These are phyloP conservation scores for Biscutella laevigata DNA, from an alignment of 441 rosid species.

Conservation along the genomic window DNA sequence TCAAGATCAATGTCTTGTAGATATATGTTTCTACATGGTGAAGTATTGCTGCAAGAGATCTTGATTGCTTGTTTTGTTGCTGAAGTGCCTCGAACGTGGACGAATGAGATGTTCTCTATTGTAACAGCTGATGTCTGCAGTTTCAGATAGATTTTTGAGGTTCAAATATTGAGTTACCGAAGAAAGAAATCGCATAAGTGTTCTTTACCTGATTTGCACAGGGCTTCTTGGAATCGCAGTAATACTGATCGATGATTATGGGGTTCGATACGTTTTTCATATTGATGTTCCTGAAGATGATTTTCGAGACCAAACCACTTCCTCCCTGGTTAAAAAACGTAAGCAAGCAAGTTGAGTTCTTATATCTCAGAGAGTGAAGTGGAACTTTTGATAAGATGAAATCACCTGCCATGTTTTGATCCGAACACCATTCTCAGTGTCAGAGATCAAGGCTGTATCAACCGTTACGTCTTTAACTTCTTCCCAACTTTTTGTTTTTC, in stretches of 20 bases:
- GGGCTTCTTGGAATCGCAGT: conserved; percentile 63
- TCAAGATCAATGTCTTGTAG: conserved; percentile 58
- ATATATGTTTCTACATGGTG: conserved; percentile 50
- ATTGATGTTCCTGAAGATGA: conserved; percentile 47
- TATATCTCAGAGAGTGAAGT: background rate
- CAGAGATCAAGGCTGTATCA: conserved; percentile 53
- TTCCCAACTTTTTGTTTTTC: conserved; percentile 54
- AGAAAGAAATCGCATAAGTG: background rate
- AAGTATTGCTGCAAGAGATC: conserved; percentile 63
- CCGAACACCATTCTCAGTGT: conserved; percentile 74
- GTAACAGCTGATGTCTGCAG: conserved; percentile 73
- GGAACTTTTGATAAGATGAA: conserved; percentile 2
- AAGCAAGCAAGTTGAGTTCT: background rate
- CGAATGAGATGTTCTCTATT: conserved; percentile 52
- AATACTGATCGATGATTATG: conserved; percentile 77
- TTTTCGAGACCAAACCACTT: conserved; percentile 51
- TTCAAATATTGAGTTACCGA: background rate
- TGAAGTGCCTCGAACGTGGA: conserved; percentile 56
- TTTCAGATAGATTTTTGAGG: background rate
- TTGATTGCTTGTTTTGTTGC: conserved; percentile 65
- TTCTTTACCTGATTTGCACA: conserved; percentile 75
- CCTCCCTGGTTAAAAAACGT: conserved; percentile 51
- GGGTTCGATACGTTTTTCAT: conserved; percentile 87
- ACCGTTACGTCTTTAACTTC: conserved; percentile 48
- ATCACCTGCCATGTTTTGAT: conserved; percentile 98